These are phyloP conservation scores for Aristolochia californica DNA, from an alignment of 164 flowering plant genomes.

Conservation along the genomic window DNA sequence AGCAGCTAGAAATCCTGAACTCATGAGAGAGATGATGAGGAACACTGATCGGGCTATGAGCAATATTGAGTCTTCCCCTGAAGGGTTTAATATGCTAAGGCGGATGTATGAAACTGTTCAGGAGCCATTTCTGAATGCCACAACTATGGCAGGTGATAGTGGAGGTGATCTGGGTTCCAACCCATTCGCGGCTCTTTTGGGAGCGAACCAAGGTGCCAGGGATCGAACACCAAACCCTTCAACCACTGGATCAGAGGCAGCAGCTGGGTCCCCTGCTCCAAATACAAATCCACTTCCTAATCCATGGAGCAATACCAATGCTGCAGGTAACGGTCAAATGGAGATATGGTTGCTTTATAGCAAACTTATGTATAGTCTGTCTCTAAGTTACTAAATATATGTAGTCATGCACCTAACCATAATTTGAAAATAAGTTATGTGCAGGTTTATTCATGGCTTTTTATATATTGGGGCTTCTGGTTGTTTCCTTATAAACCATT, in stretches of 20 bases:
- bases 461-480: not conserved
- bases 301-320: slow-evolving; percentile 51
- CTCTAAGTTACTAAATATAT: no score
- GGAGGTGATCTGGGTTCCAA: slow-evolving; percentile 55
- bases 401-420: not conserved
- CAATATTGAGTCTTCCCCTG: slow-evolving; percentile 91
- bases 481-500: not conserved
- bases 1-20: slow-evolving; percentile 90
- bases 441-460: not conserved
- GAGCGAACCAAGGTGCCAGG: slow-evolving; percentile 52
- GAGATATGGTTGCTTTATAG: no score
- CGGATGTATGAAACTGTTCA: slow-evolving; percentile 99
- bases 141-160: slow-evolving; percentile 62
- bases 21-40: slow-evolving; percentile 98
- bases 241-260: slow-evolving; percentile 36
- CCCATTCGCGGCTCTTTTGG: slow-evolving; percentile 76
- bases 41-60: slow-evolving; percentile 99
- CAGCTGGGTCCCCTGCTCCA: slow-evolving; percentile 49
- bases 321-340: not conserved
- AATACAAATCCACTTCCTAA: slow-evolving; percentile 88
- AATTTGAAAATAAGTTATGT: not conserved
- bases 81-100: slow-evolving; percentile 93
- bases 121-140: slow-evolving; percentile 84
- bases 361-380: no score
- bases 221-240: slow-evolving; percentile 36